Evolutionary conservation across 768 basidiomycete genomes (phyloP).

Genomic region (Leccinum rimulosum): DNA sequence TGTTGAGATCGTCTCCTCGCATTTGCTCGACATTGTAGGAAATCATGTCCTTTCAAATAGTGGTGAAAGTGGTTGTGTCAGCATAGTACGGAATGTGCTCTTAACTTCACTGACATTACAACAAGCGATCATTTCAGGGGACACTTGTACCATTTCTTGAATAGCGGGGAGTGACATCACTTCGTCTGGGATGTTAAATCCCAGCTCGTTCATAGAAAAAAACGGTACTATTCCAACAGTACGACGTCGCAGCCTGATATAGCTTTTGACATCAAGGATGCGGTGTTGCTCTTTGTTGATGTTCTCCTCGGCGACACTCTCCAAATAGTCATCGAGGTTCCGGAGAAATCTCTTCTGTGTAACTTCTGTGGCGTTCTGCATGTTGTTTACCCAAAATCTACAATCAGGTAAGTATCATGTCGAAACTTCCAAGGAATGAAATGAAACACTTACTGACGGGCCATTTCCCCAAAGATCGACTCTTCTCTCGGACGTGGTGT

Average conservation of each 20-base stretch:
- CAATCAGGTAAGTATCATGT: neutral
- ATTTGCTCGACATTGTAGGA: neutral
- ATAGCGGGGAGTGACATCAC: neutral
- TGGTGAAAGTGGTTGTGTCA: neutral
- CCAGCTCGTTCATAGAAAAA: neutral
- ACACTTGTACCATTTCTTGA: neutral
- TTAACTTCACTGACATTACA: neutral
- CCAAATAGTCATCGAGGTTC: neutral
- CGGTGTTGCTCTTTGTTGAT: neutral
- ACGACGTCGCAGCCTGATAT: neutral
- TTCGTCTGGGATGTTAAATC: neutral
- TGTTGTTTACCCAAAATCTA: neutral
- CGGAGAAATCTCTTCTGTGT: neutral
- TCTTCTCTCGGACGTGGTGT: neutral
- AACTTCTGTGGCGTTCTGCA: neutral
- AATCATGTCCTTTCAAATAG: neutral
- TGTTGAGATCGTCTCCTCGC: neutral
- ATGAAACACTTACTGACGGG: neutral
- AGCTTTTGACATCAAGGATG: neutral
- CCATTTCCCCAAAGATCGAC: neutral
- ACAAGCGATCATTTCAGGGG: neutral
- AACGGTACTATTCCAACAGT: neutral
- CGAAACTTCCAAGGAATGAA: neutral
- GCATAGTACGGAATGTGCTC: neutral
- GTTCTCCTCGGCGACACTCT: neutral